Conservation (phyloP, 2,329 filamentous ascomycete species). For the Xylariaceae sp. region DNA sequence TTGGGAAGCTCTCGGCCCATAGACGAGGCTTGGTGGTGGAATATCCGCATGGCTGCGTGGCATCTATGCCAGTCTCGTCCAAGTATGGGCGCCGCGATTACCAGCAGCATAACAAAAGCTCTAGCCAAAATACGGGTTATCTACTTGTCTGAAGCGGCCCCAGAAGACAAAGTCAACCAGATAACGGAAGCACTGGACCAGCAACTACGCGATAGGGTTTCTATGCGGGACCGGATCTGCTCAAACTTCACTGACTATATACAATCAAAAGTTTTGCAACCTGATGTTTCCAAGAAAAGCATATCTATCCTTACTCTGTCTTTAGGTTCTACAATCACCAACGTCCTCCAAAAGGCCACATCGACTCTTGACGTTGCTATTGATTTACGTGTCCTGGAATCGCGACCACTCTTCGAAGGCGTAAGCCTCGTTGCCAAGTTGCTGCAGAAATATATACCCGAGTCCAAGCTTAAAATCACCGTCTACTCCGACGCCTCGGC, state of each 20-base stretch:
- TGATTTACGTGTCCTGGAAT: slow-evolving; percentile 61
- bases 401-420: slow-evolving; percentile 63
- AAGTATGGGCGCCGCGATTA: slow-evolving; percentile 60
- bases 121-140: slow-evolving; percentile 39
- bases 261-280: slow-evolving; percentile 17
- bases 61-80: slow-evolving; percentile 62
- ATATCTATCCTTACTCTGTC: slow-evolving; percentile 58
- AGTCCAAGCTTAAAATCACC: slow-evolving; percentile 35
- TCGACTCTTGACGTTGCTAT: slow-evolving; percentile 37
- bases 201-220: slow-evolving; percentile 19
- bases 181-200: slow-evolving; percentile 27
- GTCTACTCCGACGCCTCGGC: slow-evolving; percentile 59
- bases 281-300: slow-evolving; percentile 12
- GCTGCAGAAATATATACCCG: slow-evolving; percentile 17
- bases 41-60: slow-evolving; percentile 55
- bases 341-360: slow-evolving; percentile 44
- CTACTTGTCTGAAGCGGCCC: slow-evolving; percentile 21
- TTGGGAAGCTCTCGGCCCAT: slow-evolving; percentile 28
- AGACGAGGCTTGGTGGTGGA: slow-evolving; percentile 50
- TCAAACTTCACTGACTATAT: slow-evolving; percentile 37
- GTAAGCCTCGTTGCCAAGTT: slow-evolving; percentile 50
- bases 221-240: slow-evolving; percentile 31
- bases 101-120: slow-evolving; percentile 45
- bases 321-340: slow-evolving; percentile 57
- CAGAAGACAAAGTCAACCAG: slow-evolving; percentile 25